Evolutionary conservation across 352 stramenopile species (phyloP).

Genomic region (Globisporangium paroecandrum): DNA sequence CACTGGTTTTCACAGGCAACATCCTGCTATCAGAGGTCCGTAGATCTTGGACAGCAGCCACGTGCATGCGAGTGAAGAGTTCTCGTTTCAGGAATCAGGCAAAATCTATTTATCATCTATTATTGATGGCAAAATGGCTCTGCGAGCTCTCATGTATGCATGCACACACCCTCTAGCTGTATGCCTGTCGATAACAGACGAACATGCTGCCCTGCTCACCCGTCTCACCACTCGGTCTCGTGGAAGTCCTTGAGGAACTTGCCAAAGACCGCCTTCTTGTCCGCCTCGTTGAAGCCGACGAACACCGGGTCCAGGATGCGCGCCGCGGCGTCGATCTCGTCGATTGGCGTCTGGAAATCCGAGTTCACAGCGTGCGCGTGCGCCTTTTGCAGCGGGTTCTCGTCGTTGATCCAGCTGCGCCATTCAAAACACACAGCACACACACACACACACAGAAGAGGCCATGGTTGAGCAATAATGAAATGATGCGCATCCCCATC

Average conservation of each 20-base stretch:
- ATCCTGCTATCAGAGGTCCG: neutral
- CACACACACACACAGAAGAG: constrained; percentile 8
- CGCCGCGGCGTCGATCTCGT: constrained; percentile 95
- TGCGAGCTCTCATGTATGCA: neutral
- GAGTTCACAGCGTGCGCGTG: constrained; percentile 89
- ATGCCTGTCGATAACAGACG: neutral
- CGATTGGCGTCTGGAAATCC: constrained; percentile 97
- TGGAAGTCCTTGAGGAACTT: constrained; percentile 90
- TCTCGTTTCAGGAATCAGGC: neutral
- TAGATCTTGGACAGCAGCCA: neutral
- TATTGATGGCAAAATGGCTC: neutral
- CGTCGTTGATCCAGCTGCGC: constrained; percentile 96
- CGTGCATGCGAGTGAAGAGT: constrained; percentile 5
- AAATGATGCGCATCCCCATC: neutral
- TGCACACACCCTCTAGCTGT: neutral
- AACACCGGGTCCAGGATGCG: constrained; percentile 96
- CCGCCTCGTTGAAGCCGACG: constrained; percentile 61
- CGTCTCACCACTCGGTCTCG: constrained; percentile 85
- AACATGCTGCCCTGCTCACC: neutral
- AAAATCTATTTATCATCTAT: constrained; percentile 2
- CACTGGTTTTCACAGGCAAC: neutral
- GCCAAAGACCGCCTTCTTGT: constrained; percentile 56
- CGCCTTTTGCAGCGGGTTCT: constrained; percentile 94
- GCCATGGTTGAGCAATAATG: constrained; percentile 1
- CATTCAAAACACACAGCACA: constrained; percentile 3